These are phyloP conservation scores for Hypomontagnella submonticulosa DNA, from an alignment of 495 filamentous ascomycete genomes.

Conservation along the genomic window DNA sequence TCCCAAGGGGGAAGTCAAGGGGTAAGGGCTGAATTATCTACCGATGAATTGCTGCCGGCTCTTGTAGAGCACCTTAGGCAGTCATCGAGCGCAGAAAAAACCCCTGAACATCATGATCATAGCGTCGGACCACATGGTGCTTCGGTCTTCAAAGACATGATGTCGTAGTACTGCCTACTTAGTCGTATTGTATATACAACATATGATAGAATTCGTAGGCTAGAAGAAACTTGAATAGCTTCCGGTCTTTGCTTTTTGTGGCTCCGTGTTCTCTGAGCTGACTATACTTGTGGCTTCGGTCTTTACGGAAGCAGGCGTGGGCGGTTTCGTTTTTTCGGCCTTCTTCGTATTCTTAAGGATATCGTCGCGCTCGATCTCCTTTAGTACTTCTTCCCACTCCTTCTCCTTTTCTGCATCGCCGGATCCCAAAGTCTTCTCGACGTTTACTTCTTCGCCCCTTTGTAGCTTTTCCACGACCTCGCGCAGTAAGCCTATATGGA, in stretches of 20 bases:
- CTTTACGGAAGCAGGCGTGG: conserved; percentile 20
- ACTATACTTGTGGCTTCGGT: conserved; percentile 22
- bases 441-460: conserved; percentile 89
- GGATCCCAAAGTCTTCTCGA: conserved; percentile 82
- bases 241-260: conserved; percentile 40
- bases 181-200: conserved; percentile 37
- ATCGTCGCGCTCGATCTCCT: conserved; percentile 84
- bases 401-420: conserved; percentile 78
- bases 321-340: conserved; percentile 41
- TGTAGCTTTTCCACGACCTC: conserved; percentile 87
- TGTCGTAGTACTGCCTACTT: conserved; percentile 50
- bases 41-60: conserved; percentile 64
- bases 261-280: conserved; percentile 21
- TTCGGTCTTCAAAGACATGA: conserved; percentile 62
- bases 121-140: conserved; percentile 39
- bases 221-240: conserved; percentile 56
- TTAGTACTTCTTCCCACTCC: conserved; percentile 92
- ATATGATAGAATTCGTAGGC: conserved; percentile 11
- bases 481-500: conserved; percentile 77
- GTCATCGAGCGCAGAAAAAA: conserved; percentile 23
- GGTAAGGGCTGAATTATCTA: conserved; percentile 64
- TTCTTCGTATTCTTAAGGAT: conserved; percentile 64
- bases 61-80: conserved; percentile 58
- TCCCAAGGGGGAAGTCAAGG: conserved; percentile 60
- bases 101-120: conserved; percentile 20